phyloP scores from a whole-genome alignment of 352 stramenopile species.

The Globisporangium paroecandrum region DNA sequence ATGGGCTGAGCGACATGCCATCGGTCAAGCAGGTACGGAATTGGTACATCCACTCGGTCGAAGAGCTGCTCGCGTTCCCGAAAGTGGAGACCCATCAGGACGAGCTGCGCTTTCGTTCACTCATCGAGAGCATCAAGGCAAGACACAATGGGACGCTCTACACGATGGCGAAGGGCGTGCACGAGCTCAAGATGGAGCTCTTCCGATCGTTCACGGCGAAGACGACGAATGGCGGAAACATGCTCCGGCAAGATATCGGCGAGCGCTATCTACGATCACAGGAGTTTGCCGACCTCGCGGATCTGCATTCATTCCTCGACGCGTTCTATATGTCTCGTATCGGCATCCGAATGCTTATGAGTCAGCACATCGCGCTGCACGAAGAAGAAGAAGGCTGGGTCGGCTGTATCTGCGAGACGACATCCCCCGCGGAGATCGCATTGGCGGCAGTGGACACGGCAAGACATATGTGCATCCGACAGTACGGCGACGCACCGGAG shows the following conservation, averaged over 20 bases:
- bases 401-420: conserved; percentile 95
- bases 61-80: conserved; percentile 90
- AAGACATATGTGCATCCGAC: conserved; percentile 97
- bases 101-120: conserved; percentile 89
- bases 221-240: conserved; percentile 18
- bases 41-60: conserved; percentile 97
- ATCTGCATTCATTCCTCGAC: conserved; percentile 98
- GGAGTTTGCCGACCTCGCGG: conserved; percentile 88
- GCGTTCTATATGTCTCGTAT: conserved; percentile 99
- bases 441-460: conserved; percentile 97
- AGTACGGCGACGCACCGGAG: conserved; percentile 98
- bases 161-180: conserved; percentile 98
- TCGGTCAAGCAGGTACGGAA: conserved; percentile 94
- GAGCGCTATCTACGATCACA: conserved; percentile 71
- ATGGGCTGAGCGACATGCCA: conserved; percentile 93
- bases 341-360: conserved; percentile 99
- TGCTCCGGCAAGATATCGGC: conserved; percentile 47
- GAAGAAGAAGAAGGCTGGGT: conserved; percentile 87
- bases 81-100: conserved; percentile 81
- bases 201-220: conserved; percentile 70
- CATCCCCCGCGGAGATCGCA: conserved; percentile 95
- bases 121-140: conserved; percentile 97
- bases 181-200: conserved; percentile 93
- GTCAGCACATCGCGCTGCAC: conserved; percentile 97
- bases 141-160: conserved; percentile 97